A percentile compares a stretch with the other conserved stretches of the same genome.
Evolutionary conservation across 192 early-diverging fungal species (phyloP).

Genomic region (Linnemannia schmuckeri): DNA sequence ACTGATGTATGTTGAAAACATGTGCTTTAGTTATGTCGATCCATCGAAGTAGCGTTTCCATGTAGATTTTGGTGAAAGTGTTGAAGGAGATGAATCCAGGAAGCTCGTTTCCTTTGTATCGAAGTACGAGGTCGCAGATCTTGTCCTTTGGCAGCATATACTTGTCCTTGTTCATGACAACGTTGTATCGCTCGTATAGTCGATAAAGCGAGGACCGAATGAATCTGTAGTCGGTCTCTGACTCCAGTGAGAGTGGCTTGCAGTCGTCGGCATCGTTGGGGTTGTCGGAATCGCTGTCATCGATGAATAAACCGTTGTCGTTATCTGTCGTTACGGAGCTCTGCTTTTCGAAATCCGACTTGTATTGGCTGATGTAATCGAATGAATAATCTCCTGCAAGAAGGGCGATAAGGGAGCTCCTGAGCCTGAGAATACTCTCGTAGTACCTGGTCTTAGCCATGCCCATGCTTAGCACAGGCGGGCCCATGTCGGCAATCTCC

Average conservation of each 20-base stretch:
- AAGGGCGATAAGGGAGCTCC: conserved; percentile 25
- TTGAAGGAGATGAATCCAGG: conserved; percentile 44
- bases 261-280: not conserved
- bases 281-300: not conserved
- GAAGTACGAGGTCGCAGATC: conserved; percentile 31
- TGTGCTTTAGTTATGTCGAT: conserved; percentile 34
- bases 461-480: not conserved
- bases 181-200: conserved; percentile 33
- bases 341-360: conserved; percentile 5
- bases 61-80: conserved; percentile 47
- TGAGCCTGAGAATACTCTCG: conserved; percentile 33
- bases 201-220: conserved; percentile 31
- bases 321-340: not conserved
- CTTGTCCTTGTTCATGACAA: conserved; percentile 33
- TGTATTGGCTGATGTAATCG: conserved; percentile 28
- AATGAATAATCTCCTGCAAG: conserved; percentile 33
- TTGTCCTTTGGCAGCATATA: conserved; percentile 33
- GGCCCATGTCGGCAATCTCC: conserved; percentile 35
- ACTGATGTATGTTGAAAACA: conserved; percentile 34
- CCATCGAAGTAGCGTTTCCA: conserved; percentile 30
- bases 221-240: conserved; percentile 17
- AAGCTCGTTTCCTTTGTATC: conserved; percentile 43
- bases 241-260: not conserved
- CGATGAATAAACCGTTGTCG: not conserved
- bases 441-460: conserved; percentile 35